Evolutionary conservation across 1,284 basidiomycete genomes (phyloP).

Genomic region (Irpex sp.): DNA sequence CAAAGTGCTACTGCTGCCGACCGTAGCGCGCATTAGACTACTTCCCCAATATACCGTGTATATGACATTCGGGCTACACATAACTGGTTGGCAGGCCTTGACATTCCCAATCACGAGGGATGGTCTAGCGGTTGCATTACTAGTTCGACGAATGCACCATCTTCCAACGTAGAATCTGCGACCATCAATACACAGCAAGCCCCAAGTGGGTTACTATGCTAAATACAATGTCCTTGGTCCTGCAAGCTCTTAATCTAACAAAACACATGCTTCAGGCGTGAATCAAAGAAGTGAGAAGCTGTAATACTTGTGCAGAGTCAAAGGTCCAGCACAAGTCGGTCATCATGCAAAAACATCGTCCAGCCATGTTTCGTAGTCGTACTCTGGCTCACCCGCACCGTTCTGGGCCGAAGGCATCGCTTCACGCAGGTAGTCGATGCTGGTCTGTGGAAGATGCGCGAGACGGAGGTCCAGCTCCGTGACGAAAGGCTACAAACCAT

Average conservation of each 20-base stretch:
- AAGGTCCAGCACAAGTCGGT: neutral
- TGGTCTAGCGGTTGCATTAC: too few relatives aligned
- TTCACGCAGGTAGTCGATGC: constrained; percentile 82
- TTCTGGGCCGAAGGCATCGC: constrained; percentile 60
- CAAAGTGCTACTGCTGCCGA: neutral
- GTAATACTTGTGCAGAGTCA: neutral
- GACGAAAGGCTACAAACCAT: constrained; percentile 69
- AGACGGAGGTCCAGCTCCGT: constrained; percentile 91
- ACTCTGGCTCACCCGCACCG: constrained; percentile 60
- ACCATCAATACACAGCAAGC: too few relatives aligned
- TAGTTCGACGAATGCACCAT: too few relatives aligned
- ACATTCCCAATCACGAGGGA: too few relatives aligned
- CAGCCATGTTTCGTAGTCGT: constrained; percentile 77
- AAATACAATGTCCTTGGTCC: neutral
- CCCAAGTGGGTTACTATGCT: too few relatives aligned
- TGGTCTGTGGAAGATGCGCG: constrained; percentile 76
- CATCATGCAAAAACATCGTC: constrained; percentile 64
- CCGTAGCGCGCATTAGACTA: neutral
- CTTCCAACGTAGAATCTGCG: too few relatives aligned
- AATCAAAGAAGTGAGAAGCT: neutral
- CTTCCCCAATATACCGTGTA: too few relatives aligned
- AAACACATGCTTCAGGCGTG: neutral
- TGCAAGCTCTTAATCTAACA: neutral
- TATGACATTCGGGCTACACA: too few relatives aligned
- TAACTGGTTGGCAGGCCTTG: too few relatives aligned